These are phyloP conservation scores for Chenopodium album DNA, from an alignment of 148 eudicot genomes.

Conservation along the genomic window DNA sequence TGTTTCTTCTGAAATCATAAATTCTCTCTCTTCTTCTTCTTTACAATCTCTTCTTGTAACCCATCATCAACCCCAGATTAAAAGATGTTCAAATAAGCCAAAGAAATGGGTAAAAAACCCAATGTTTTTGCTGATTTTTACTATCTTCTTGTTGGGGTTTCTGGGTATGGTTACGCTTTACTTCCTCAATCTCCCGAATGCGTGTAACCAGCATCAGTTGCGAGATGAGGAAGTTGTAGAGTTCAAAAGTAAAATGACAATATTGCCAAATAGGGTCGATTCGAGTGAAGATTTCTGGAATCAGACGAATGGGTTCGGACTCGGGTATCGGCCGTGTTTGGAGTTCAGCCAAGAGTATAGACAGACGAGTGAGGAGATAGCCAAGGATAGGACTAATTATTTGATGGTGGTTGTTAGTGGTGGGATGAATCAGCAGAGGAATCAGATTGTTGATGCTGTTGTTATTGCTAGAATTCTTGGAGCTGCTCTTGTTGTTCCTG, in stretches of 20 bases:
- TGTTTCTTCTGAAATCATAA: slow-evolving; percentile 74
- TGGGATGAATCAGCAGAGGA: slow-evolving; percentile 95
- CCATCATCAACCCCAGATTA: slow-evolving; percentile 39
- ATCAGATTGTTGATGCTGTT: slow-evolving; percentile 98
- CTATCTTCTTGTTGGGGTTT: slow-evolving; percentile 43
- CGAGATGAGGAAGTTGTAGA: background rate
- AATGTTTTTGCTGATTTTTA: slow-evolving; percentile 38
- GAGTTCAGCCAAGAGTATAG: slow-evolving; percentile 53
- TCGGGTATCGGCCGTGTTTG: slow-evolving; percentile 76
- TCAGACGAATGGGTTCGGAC: slow-evolving; percentile 79
- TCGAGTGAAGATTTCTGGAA: slow-evolving; percentile 56
- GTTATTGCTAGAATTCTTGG: slow-evolving; percentile 91
- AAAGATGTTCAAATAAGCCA: slow-evolving; percentile 20
- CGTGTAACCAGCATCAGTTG: slow-evolving; percentile 38
- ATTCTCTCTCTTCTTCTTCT: slow-evolving; percentile 58
- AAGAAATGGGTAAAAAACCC: slow-evolving; percentile 30
- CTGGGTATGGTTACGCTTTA: slow-evolving; percentile 52
- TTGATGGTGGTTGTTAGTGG: slow-evolving; percentile 90
- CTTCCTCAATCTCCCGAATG: slow-evolving; percentile 36
- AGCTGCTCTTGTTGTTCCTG: slow-evolving; percentile 90
- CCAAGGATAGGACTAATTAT: slow-evolving; percentile 55
- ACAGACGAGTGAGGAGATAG: slow-evolving; percentile 26
- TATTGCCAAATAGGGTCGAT: background rate
- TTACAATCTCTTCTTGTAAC: slow-evolving; percentile 48
- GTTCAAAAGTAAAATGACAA: background rate